Percentiles rank a stretch among this genome's conserved stretches.
Conservation (phyloP, 148 eudicot genomes). For the Camellia lanceoleosa region DNA sequence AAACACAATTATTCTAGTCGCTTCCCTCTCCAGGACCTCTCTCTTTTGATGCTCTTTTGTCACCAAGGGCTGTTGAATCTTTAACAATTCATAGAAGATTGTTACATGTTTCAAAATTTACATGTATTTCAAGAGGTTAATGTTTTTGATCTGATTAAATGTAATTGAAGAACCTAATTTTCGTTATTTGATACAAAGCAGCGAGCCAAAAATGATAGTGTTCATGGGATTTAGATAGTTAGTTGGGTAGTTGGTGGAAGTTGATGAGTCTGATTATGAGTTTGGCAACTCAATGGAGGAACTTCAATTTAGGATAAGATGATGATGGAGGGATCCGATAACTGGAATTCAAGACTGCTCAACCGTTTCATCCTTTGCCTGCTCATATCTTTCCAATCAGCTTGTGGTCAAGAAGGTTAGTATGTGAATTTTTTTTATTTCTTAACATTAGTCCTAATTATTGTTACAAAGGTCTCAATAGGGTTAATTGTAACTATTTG, state of each 20-base stretch:
- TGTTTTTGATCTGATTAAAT: background rate
- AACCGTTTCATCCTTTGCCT: conserved; percentile 27
- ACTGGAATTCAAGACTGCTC: conserved; percentile 22
- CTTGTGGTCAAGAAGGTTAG: conserved; percentile 42
- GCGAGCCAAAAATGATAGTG: background rate
- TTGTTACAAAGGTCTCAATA: background rate
- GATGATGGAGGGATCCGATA: conserved; percentile 38
- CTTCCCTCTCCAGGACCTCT: conserved; percentile 9
- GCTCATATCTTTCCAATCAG: conserved; percentile 23
- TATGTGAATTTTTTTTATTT: background rate
- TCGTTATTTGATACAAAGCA: background rate
- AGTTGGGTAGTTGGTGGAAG: background rate
- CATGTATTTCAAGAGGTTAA: background rate
- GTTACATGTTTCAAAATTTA: background rate
- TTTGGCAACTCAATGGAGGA: conserved; percentile 31
- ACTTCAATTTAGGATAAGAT: conserved; percentile 9
- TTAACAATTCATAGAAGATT: conserved; percentile 7
- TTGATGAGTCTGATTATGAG: conserved; percentile 18
- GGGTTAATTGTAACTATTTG: background rate
- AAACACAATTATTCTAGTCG: conserved; percentile 24
- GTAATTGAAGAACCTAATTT: background rate
- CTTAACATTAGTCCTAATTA: background rate
- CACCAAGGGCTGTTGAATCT: conserved; percentile 1
- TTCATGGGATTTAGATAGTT: conserved; percentile 15
- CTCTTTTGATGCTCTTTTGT: conserved; percentile 20